Evolutionary conservation across 805 yeast species (phyloP).

Genomic region (Ogataea populi-albae): DNA sequence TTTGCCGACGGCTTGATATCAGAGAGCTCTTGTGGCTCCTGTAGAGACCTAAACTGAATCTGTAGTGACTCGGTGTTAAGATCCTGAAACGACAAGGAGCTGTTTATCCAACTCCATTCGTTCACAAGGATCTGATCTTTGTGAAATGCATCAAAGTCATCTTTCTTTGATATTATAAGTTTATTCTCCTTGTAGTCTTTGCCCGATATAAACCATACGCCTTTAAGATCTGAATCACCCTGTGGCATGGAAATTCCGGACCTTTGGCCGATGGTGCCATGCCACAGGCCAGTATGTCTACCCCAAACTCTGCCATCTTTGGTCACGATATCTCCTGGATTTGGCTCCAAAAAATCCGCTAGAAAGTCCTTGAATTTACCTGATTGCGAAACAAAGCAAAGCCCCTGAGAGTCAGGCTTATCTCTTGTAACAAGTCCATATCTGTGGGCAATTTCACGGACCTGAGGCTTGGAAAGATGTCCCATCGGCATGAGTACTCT

Average conservation of each 20-base stretch:
- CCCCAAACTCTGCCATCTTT: slow-evolving; percentile 78
- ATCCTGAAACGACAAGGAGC: slow-evolving; percentile 6
- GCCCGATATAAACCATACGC: slow-evolving; percentile 83
- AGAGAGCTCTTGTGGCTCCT: slow-evolving; percentile 43
- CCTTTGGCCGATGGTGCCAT: slow-evolving; percentile 91
- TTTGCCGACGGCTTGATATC: slow-evolving; percentile 5
- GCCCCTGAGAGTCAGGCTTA: slow-evolving; percentile 93
- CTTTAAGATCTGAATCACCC: slow-evolving; percentile 69
- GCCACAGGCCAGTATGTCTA: slow-evolving; percentile 83
- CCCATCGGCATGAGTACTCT: slow-evolving; percentile 78
- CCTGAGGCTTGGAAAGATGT: slow-evolving; percentile 67
- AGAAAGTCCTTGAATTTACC: slow-evolving; percentile 70
- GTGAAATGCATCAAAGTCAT: slow-evolving; percentile 54
- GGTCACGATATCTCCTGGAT: slow-evolving; percentile 79
- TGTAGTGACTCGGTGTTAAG: slow-evolving; percentile 30
- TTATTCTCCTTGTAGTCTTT: slow-evolving; percentile 66
- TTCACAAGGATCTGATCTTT: slow-evolving; percentile 40
- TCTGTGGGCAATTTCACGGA: slow-evolving; percentile 62
- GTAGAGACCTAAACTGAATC: slow-evolving; percentile 75
- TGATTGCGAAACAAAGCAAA: slow-evolving; percentile 78
- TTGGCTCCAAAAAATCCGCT: slow-evolving; percentile 65
- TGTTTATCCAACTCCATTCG: slow-evolving; percentile 51
- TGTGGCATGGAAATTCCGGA: slow-evolving; percentile 84
- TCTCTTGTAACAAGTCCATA: slow-evolving; percentile 55
- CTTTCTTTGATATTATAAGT: slow-evolving; percentile 73